These are phyloP conservation scores for Flaveria trinervia DNA, from an alignment of 129 eudicot genomes.

Conservation along the genomic window DNA sequence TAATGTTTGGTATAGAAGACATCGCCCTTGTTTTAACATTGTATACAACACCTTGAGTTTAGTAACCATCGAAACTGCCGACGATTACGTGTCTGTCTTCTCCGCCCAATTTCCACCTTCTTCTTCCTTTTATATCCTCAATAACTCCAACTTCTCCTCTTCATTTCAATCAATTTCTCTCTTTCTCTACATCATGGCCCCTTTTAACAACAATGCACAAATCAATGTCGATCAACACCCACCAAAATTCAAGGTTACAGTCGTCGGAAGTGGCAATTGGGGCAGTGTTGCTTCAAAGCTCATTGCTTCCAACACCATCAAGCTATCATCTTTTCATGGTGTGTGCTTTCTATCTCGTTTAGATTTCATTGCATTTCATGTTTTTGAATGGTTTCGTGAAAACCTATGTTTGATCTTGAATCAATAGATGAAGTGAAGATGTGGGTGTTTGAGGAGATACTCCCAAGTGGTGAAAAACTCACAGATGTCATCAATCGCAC, in stretches of 20 bases:
- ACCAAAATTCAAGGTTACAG: constrained; percentile 69
- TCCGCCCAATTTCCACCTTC: constrained; percentile 53
- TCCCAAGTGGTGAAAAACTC: constrained; percentile 91
- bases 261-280: constrained; percentile 99
- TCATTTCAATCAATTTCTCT: constrained; percentile 2
- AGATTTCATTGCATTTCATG: not conserved
- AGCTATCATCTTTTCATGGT: constrained; percentile 76
- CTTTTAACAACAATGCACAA: constrained; percentile 27
- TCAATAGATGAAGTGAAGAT: constrained; percentile 91
- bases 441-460: constrained; percentile 95
- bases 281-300: constrained; percentile 98
- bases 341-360: not conserved
- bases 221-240: constrained; percentile 21
- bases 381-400: constrained; percentile 15
- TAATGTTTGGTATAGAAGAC: constrained; percentile 33
- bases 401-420: constrained; percentile 36
- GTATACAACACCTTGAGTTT: constrained; percentile 23
- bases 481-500: constrained; percentile 78
- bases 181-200: constrained; percentile 42
- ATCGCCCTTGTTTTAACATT: constrained; percentile 37
- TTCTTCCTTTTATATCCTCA: constrained; percentile 22
- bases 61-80: constrained; percentile 54
- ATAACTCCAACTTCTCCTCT: not conserved
- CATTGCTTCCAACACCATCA: constrained; percentile 89
- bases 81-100: constrained; percentile 51